Percentiles rank a stretch among this genome's conserved stretches.
These are phyloP conservation scores for Xerophyta viscosa DNA, from an alignment of 106 monocot species.

Conservation along the genomic window DNA sequence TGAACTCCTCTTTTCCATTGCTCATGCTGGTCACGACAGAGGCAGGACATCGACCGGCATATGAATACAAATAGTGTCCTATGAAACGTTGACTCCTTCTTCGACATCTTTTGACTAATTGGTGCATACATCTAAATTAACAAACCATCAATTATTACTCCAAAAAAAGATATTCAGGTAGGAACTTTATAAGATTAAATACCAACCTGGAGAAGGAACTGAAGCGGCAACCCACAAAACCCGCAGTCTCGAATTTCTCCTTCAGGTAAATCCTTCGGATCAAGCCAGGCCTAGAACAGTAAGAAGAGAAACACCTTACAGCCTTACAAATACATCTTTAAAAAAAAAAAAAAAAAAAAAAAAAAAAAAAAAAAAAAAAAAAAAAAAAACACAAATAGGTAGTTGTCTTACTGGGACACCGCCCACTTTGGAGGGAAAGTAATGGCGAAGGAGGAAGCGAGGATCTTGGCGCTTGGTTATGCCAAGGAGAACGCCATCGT, in stretches of 20 bases:
- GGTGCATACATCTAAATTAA: constrained; percentile 66
- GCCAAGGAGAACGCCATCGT: constrained; percentile 41
- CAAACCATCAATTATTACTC: too few species aligned
- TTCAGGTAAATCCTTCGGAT: constrained; percentile 57
- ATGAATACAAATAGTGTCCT: constrained; percentile 83
- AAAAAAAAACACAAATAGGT: background rate
- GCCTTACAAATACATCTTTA: background rate
- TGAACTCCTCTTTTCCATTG: constrained; percentile 61
- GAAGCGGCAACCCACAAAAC: constrained; percentile 75
- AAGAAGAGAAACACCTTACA: background rate
- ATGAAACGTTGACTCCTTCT: constrained; percentile 64
- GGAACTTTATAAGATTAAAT: background rate
- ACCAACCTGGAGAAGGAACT: constrained; percentile 83
- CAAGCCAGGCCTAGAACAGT: constrained; percentile 66
- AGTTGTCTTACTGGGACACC: constrained; percentile 52
- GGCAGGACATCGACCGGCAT: constrained; percentile 86
- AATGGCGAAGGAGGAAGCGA: constrained; percentile 48
- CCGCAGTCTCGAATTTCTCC: constrained; percentile 49
- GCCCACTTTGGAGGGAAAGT: constrained; percentile 88
- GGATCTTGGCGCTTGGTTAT: constrained; percentile 60
- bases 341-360: too few species aligned
- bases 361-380: too few species aligned
- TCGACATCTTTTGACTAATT: too few species aligned
- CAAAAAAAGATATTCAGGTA: background rate
- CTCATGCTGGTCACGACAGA: constrained; percentile 78